A percentile compares a stretch with the other conserved stretches of the same genome.
phyloP scores from a whole-genome alignment of 805 yeast genomes.

The Suhomyces kilbournensis region DNA sequence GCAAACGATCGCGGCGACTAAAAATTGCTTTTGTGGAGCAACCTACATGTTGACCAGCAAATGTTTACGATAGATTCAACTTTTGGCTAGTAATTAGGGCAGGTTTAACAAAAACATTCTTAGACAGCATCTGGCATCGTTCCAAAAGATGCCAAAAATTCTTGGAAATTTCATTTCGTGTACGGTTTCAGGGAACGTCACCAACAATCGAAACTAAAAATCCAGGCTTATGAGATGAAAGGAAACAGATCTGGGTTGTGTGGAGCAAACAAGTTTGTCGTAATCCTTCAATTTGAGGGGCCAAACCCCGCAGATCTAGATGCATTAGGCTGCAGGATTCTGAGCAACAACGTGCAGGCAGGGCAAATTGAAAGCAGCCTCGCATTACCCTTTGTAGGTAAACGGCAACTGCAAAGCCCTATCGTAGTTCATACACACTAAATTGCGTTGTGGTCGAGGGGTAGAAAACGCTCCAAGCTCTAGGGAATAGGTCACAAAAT shows the following conservation, averaged over 20 bases:
- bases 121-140: not conserved
- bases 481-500: not conserved
- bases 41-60: not conserved
- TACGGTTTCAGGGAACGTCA: not conserved
- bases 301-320: not conserved
- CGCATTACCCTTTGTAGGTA: not conserved
- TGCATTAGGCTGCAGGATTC: not conserved
- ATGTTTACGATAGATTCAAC: not conserved
- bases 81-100: not conserved
- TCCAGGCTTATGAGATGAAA: not conserved
- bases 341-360: not conserved
- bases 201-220: not conserved
- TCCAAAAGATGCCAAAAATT: not conserved
- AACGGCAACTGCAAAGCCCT: not conserved
- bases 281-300: not conserved
- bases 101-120: not conserved
- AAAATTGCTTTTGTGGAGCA: not conserved
- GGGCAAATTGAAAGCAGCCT: not conserved
- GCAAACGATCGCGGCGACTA: not conserved
- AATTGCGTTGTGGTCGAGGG: not conserved
- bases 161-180: not conserved
- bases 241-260: not conserved
- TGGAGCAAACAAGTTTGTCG: not conserved
- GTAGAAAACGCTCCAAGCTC: not conserved
- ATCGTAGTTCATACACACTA: not conserved